Base-by-base conservation (phyloP, 2,329 filamentous ascomycete species). In the Ceratocystis ficicola region DNA sequence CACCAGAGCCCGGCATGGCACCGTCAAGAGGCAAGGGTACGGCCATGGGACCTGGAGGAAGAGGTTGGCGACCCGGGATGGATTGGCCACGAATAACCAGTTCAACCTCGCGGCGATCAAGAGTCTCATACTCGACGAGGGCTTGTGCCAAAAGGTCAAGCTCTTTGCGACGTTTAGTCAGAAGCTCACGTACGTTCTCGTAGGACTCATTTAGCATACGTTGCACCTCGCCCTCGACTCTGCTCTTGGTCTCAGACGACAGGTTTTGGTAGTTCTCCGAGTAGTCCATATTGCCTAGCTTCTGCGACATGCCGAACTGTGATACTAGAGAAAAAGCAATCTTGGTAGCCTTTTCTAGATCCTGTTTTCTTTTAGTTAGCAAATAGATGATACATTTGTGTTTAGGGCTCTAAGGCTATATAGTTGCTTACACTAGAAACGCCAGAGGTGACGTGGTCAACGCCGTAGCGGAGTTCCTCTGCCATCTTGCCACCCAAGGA, bases 41-140 rank as follows among this genome's bases (percentile, higher is more conserved):
- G 72, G 88, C 86, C 74, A 92, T 85, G 1, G 83, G 84, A 22
- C 81, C 77, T 64, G 79, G 75, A 22, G 83, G 80, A 68, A 84
- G 50, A 36, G 63, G 61, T 55, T 68, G 76, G 68, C 89, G 89
- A 59, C 83, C 82, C 0, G 86, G 80, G 46, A 99, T 78, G 73
- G 88, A 87, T 77, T 96, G 90, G 44, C 94, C 94, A 64, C 83
- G 84, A 69, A 99, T 86, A 5, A 97, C 89, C 78, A 88, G 90
- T 75, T 92, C 86, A 69, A 97, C 95, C 75, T 99, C 94, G 2
- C 88, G 86, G 75, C 87, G 89, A 74, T 88, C 88, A 63, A 99
- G 78, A 0, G 91, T 96, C 79, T 99, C 94, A 75, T 96, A 97
- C 75, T 96, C 87, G 44, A 99, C 85, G 8, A 99, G 81, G 5